Evolutionary conservation across 2,329 filamentous ascomycete species (phyloP).

Genomic region (Xylaria sp.): DNA sequence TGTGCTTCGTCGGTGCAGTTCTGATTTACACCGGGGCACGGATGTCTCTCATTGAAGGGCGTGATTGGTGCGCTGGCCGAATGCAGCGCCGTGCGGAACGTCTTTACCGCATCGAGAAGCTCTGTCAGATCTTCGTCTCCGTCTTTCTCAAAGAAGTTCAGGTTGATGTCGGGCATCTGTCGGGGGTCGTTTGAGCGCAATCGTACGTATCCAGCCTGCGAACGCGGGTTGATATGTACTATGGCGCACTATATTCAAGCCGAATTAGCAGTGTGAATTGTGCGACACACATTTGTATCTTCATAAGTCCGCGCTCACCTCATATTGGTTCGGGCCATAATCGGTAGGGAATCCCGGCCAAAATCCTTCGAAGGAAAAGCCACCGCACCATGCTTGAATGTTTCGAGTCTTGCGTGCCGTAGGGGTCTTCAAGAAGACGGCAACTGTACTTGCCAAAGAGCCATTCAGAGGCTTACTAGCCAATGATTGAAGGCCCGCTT

Average conservation of each 20-base stretch:
- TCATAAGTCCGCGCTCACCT: conserved; percentile 19
- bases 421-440: conserved; percentile 47
- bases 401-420: conserved; percentile 47
- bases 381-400: conserved; percentile 48
- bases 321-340: conserved; percentile 41
- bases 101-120: conserved; percentile 55
- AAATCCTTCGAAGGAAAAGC: conserved; percentile 49
- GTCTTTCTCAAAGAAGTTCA: conserved; percentile 66
- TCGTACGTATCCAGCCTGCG: conserved; percentile 70
- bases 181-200: conserved; percentile 70
- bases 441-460: conserved; percentile 47
- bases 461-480: conserved; percentile 46
- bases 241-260: conserved; percentile 48
- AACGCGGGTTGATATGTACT: conserved; percentile 59
- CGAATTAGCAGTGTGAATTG: conserved; percentile 17
- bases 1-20: conserved; percentile 53
- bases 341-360: conserved; percentile 50
- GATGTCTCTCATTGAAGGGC: conserved; percentile 47
- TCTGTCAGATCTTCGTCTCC: conserved; percentile 55
- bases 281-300: not conserved
- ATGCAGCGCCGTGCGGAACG: conserved; percentile 43
- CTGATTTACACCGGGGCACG: conserved; percentile 47
- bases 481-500: conserved; percentile 47
- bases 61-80: conserved; percentile 41
- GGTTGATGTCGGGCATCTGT: conserved; percentile 71